A percentile compares a stretch with the other conserved stretches of the same genome.
These are phyloP conservation scores for Phytopythium mirpurense DNA, from an alignment of 352 stramenopile genomes.

Conservation along the genomic window DNA sequence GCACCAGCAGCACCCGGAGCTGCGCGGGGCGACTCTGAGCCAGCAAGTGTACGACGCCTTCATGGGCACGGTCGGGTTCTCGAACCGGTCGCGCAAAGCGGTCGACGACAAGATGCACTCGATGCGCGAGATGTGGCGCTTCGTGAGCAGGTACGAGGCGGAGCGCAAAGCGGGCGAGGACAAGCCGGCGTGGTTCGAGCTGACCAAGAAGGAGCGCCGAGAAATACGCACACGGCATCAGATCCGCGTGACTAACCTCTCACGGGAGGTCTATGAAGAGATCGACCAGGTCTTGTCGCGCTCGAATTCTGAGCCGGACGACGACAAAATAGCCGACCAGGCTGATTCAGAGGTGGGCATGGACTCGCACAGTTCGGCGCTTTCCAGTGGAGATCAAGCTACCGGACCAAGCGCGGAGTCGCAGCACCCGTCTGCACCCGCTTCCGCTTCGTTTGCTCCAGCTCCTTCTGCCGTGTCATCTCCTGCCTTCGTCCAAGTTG, in stretches of 20 bases:
- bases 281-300: constrained; percentile 35
- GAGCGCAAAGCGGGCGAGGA: constrained; percentile 14
- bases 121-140: constrained; percentile 74
- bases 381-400: neutral
- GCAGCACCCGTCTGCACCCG: neutral
- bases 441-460: neutral
- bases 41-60: constrained; percentile 54
- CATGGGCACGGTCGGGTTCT: constrained; percentile 33
- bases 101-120: constrained; percentile 73
- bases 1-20: constrained; percentile 18
- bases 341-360: neutral
- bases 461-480: neutral
- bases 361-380: neutral
- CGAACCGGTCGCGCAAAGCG: constrained; percentile 49
- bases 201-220: constrained; percentile 42
- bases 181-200: constrained; percentile 47
- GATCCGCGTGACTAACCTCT: constrained; percentile 37
- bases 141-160: constrained; percentile 46
- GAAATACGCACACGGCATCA: constrained; percentile 34
- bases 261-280: constrained; percentile 32
- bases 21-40: constrained; percentile 38
- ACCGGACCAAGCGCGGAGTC: neutral
- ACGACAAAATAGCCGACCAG: neutral
- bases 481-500: too few relatives aligned
- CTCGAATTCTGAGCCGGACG: constrained; percentile 13